These are phyloP conservation scores for Panaeolus cyanescens DNA, from an alignment of 768 basidiomycete species.

Conservation along the genomic window DNA sequence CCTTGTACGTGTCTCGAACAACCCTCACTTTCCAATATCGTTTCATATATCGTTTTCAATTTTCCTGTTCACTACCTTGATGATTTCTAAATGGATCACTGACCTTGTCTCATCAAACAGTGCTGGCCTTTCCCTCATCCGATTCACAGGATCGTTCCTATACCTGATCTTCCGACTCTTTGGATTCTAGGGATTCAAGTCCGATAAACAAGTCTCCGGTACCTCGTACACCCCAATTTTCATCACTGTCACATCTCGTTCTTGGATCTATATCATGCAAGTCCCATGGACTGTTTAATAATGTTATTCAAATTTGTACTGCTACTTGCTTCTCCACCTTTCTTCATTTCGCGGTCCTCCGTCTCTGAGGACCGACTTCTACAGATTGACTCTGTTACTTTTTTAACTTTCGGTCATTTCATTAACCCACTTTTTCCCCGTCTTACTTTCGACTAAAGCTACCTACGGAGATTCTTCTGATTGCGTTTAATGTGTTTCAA, in stretches of 20 bases:
- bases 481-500: conserved; percentile 18
- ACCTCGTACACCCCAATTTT: not conserved
- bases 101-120: conserved; percentile 30
- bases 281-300: conserved; percentile 4
- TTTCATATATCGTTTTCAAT: conserved; percentile 4
- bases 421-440: conserved; percentile 1
- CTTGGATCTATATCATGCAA: not conserved
- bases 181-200: conserved; percentile 42
- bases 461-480: not conserved
- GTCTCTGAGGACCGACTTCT: not conserved
- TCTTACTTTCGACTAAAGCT: not conserved
- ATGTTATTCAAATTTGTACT: not conserved
- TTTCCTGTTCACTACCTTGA: conserved; percentile 1
- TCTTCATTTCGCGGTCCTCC: not conserved
- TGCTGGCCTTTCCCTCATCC: conserved; percentile 77
- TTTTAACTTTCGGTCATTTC: not conserved
- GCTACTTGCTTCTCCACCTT: not conserved
- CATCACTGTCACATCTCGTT: not conserved
- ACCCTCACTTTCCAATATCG: conserved; percentile 1
- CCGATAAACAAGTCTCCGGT: conserved; percentile 12
- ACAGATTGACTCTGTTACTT: conserved; percentile 18
- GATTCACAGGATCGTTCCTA: conserved; percentile 77
- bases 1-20: conserved; percentile 36
- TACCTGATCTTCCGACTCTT: conserved; percentile 80
- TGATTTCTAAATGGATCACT: not conserved